Evolutionary conservation across 352 stramenopile species (phyloP), one percentile per base, ranked within the genome.

Genomic region (Globisporangium yorkense): DNA sequence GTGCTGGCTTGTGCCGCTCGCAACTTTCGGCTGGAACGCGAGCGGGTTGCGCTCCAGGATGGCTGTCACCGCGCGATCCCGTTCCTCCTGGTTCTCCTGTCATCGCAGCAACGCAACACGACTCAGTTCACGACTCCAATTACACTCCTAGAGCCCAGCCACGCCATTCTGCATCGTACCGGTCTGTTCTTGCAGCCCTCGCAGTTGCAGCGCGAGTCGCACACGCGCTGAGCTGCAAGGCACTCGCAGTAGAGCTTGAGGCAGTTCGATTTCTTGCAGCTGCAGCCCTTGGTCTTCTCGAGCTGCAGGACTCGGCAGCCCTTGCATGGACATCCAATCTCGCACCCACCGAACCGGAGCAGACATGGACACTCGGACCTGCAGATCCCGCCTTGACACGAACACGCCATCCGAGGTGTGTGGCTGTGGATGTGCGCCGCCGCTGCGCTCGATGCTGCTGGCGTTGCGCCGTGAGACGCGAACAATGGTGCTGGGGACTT

Each of bases 191-290:
- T 91, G 68, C 84, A 94, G n/a, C 80, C 75, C 65, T 88, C 72
- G 46, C 84, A 94, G 64, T 89, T 80, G 62, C 84, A 94, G 12
- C 77, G 76, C 60, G 73, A 66, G 60, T 87, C 80, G 50, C 84
- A 94, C 48, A 87, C 68, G 13, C 71, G 71, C 44, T 92, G 77
- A 2, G 82, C 71, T 0, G 83, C 79, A 20, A 94, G 78, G 54
- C 84, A 94, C 59, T 94, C 84, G 56, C 84, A 94, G 56, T 94
- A 94, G 24, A 99, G 71, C 65, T 99, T 99, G 8, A 99, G 83
- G 64, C 96, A 99, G 57, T 96, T 96, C 10, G 92, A 98, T 56
- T 98, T 98, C 72, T 98, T 98, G 75, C 96, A 98, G 54, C 96
- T 98, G 68, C 96, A 99, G 40, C 82, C 79, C 44, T 81, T 80